Evolutionary conservation across 1,284 basidiomycete genomes (phyloP).

Genomic region (Cutaneotrichosporon mucoides): DNA sequence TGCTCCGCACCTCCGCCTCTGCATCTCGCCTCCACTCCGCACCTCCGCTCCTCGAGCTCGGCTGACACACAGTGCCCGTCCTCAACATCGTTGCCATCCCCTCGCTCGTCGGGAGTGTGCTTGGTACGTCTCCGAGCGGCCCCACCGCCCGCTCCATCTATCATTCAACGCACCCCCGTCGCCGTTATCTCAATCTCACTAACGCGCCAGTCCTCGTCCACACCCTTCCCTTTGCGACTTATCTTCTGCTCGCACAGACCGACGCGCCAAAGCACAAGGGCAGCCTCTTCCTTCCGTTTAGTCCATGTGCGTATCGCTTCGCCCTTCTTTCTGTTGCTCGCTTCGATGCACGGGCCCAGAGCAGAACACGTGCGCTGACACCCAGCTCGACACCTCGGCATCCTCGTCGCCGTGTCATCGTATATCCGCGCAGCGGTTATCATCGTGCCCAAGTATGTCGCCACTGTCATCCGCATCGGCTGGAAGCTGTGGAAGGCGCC

Average conservation of each 20-base stretch:
- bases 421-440: conserved; percentile 11
- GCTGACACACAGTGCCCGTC: conserved; percentile 19
- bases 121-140: conserved; percentile 1
- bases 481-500: conserved; percentile 11
- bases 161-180: background rate
- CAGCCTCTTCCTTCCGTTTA: conserved; percentile 26
- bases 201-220: conserved; percentile 22
- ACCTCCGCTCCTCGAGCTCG: background rate
- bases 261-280: conserved; percentile 22
- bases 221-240: conserved; percentile 24
- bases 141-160: too few species aligned
- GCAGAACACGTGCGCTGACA: background rate
- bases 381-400: conserved; percentile 18
- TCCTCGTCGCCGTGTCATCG: conserved; percentile 18
- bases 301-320: conserved; percentile 20
- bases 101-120: conserved; percentile 15
- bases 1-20: background rate
- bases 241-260: conserved; percentile 28
- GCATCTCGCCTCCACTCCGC: background rate
- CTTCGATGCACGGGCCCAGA: too few species aligned
- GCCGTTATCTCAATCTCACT: background rate
- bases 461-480: conserved; percentile 5
- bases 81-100: conserved; percentile 23
- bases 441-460: conserved; percentile 4
- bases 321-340: background rate